Evolutionary conservation across 768 basidiomycete genomes (phyloP), one percentile per base, ranked within the genome.

Genomic region (Kwoniella dendrophila): DNA sequence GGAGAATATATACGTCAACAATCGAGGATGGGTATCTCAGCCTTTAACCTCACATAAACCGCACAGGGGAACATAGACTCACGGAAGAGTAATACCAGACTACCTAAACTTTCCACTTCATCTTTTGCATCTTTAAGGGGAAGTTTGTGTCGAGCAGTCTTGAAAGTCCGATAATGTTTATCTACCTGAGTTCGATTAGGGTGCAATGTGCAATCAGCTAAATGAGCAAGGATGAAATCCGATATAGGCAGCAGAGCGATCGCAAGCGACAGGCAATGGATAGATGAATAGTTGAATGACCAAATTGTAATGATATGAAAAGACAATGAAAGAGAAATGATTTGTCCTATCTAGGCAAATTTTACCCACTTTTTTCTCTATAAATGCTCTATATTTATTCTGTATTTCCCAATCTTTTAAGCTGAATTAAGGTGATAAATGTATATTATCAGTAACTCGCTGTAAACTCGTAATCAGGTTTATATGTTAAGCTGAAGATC

Each of bases 11-110:
- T 32, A 14, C 8, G 20, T 41, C 20, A 14, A 55, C 26, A 32
- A 29, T n/a, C n/a, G n/a, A n/a, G n/a, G n/a, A n/a, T n/a, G n/a
- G 36, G 8, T 8, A 18, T 30, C 24, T 34, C 16, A 48, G 52
- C 11, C 14, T n/a, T 11, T 26, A 3, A 32, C 26, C 22, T 43
- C 18, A 10, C 20, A 5, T 14, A 6, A 43, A 11, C 41, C 11
- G 18, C n/a, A 11, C 6, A 43, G 8, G 5, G 6, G 41, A 43
- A 14, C 6, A 20, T 14, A 5, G 41, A 43, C 74, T 47, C 20
- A 71, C 74, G 66, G 52, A 76, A 68, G 6, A 76, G 57, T 18
- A 78, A 56, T 11, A 78, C 71, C 32, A 78, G 73, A 64, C 73
- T 76, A 22, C 64, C 44, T 34, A 78, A 60, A 59, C 71, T 68